phyloP scores from a whole-genome alignment of 495 filamentous ascomycete species.

The Lindgomyces ingoldianus region DNA sequence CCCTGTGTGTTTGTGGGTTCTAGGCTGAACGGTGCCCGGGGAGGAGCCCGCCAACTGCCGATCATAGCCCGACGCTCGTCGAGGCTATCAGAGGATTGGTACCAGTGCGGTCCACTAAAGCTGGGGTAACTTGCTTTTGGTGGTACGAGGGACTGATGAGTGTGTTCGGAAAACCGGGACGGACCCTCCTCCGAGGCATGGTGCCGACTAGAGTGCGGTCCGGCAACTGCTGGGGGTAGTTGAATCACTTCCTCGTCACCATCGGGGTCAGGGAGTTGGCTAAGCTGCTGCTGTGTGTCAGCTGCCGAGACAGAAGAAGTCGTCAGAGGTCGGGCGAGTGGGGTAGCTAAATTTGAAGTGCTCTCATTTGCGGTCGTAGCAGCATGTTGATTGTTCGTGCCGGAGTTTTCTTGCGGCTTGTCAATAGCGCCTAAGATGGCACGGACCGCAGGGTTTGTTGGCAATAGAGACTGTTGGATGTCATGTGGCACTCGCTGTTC shows the following conservation, averaged over 20 bases:
- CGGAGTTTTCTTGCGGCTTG: constrained; percentile 23
- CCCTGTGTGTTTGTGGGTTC: constrained; percentile 36
- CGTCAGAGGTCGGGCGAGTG: constrained; percentile 67
- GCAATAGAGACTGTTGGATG: not conserved
- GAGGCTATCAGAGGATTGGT: constrained; percentile 28
- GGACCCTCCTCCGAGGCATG: not conserved
- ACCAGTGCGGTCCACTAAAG: constrained; percentile 37
- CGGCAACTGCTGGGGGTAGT: constrained; percentile 39
- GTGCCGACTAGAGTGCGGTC: constrained; percentile 11
- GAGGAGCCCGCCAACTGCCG: constrained; percentile 40
- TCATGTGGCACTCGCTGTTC: constrained; percentile 21
- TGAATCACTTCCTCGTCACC: constrained; percentile 36
- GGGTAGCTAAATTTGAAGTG: constrained; percentile 77
- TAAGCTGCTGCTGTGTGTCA: not conserved
- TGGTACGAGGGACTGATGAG: constrained; percentile 11
- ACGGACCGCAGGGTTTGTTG: constrained; percentile 23
- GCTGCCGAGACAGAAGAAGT: constrained; percentile 43
- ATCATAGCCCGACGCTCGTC: constrained; percentile 38
- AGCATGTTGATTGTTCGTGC: constrained; percentile 40
- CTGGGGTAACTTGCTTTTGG: constrained; percentile 1
- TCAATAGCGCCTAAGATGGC: constrained; percentile 20
- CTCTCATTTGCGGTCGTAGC: constrained; percentile 50
- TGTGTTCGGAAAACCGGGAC: not conserved
- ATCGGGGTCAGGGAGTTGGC: constrained; percentile 39
- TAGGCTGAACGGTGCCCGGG: constrained; percentile 38